Conservation (phyloP, 805 yeast genomes). For the Soucietia sequanensis region DNA sequence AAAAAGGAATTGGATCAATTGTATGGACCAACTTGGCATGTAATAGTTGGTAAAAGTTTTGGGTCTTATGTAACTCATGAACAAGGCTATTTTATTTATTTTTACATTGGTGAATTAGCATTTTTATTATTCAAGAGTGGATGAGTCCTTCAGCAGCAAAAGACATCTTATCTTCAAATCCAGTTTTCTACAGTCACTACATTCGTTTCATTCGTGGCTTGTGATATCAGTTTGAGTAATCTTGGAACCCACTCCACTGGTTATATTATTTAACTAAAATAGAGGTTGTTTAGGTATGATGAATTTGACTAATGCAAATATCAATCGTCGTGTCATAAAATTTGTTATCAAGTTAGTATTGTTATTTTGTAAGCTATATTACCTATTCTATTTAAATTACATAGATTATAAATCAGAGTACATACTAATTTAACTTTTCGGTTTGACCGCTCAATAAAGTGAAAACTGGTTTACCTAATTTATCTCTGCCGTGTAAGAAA, state of each 20-base stretch:
- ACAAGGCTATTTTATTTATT: constrained; percentile 68
- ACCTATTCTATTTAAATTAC: constrained; percentile 1
- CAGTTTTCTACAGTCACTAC: too few species aligned
- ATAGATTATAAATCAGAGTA: neutral
- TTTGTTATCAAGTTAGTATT: too few species aligned
- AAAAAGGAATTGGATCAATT: constrained; percentile 66
- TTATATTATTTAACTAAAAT: too few species aligned
- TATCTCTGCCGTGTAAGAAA: constrained; percentile 90
- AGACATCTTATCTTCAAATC: too few species aligned
- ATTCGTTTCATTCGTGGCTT: too few species aligned
- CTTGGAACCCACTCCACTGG: neutral
- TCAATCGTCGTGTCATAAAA: too few species aligned
- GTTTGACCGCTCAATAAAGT: constrained; percentile 84
- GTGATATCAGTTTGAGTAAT: too few species aligned
- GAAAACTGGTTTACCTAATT: constrained; percentile 81
- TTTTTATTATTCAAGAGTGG: constrained; percentile 69
- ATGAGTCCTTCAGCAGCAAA: constrained; percentile 16
- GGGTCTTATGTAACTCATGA: constrained; percentile 81
- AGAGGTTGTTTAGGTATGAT: too few species aligned
- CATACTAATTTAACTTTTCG: constrained; percentile 36
- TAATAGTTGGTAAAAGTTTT: constrained; percentile 74
- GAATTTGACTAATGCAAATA: too few species aligned
- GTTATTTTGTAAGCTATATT: too few species aligned
- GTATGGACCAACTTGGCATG: constrained; percentile 78
- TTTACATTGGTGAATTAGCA: constrained; percentile 68